Percentiles rank a stretch among this genome's conserved stretches.
Evolutionary conservation across 257 asterid genomes (phyloP).

Genomic region (Oldenlandia corymbosa): DNA sequence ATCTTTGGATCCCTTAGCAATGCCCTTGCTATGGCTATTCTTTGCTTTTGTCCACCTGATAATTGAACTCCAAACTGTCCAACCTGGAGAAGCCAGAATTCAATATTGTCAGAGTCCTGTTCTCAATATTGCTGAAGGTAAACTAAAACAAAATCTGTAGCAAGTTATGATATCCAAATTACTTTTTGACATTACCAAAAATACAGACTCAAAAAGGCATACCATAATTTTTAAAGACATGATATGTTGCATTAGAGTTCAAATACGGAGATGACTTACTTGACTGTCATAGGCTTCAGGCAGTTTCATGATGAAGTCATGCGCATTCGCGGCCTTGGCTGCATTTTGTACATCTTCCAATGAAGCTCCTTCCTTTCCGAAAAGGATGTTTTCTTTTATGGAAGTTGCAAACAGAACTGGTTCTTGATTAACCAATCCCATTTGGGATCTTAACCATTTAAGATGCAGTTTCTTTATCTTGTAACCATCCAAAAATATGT

Average conservation of each 20-base stretch:
- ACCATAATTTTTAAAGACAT: no score
- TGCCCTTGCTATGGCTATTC: constrained; percentile 84
- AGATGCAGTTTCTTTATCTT: constrained; percentile 66
- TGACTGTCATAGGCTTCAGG: constrained; percentile 69
- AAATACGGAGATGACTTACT: constrained; percentile 27
- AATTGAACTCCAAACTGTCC: constrained; percentile 74
- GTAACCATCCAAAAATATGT: constrained; percentile 59
- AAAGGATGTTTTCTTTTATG: constrained; percentile 58
- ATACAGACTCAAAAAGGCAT: neutral
- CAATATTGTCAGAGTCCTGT: neutral
- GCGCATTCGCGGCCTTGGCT: constrained; percentile 71
- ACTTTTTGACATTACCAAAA: neutral
- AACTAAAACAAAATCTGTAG: neutral
- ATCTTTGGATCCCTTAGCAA: constrained; percentile 66
- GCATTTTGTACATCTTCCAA: constrained; percentile 61
- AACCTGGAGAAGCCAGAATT: constrained; percentile 39
- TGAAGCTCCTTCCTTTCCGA: constrained; percentile 68
- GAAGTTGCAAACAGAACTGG: constrained; percentile 82
- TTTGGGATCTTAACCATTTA: constrained; percentile 71
- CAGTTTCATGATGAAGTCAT: constrained; percentile 55
- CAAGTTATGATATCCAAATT: neutral
- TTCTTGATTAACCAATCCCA: constrained; percentile 84
- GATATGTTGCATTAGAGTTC: no score
- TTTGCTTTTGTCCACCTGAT: constrained; percentile 85
- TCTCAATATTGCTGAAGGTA: neutral